phyloP scores from a whole-genome alignment of 306 rosid species.

The Vigna radiata region DNA sequence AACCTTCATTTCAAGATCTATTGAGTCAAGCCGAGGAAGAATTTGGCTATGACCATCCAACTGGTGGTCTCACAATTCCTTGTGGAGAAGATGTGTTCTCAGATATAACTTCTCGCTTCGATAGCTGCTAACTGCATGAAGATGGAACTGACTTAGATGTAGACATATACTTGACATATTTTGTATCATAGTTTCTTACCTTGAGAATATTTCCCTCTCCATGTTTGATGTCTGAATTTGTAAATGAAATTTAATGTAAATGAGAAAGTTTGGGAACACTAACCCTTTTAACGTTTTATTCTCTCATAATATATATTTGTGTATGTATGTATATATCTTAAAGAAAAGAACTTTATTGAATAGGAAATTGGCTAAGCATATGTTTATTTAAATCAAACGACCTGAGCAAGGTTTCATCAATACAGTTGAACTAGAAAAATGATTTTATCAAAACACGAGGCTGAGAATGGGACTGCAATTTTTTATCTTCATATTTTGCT shows the following conservation, averaged over 20 bases:
- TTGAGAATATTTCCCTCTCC: not conserved
- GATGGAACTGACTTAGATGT: not conserved
- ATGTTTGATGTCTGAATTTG: not conserved
- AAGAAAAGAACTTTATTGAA: too few relatives aligned
- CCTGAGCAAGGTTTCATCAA: too few relatives aligned
- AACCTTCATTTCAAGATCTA: not conserved
- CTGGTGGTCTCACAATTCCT: constrained; percentile 16
- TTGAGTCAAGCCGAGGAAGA: not conserved
- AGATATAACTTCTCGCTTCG: not conserved
- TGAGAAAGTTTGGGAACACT: not conserved
- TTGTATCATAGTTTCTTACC: not conserved
- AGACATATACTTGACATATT: not conserved
- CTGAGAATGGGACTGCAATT: too few relatives aligned
- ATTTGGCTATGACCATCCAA: constrained; percentile 4
- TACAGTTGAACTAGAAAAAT: too few relatives aligned
- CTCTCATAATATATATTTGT: too few relatives aligned
- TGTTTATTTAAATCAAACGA: too few relatives aligned
- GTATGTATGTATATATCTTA: too few relatives aligned
- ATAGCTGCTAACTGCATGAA: not conserved
- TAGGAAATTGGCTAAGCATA: too few relatives aligned
- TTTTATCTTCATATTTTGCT: too few relatives aligned
- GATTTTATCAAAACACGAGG: too few relatives aligned
- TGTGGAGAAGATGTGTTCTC: not conserved
- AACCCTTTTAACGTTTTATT: too few relatives aligned
- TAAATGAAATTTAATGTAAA: not conserved